These are phyloP conservation scores for Schrenkiella parvula DNA, from an alignment of 345 rosid genomes.

Conservation along the genomic window DNA sequence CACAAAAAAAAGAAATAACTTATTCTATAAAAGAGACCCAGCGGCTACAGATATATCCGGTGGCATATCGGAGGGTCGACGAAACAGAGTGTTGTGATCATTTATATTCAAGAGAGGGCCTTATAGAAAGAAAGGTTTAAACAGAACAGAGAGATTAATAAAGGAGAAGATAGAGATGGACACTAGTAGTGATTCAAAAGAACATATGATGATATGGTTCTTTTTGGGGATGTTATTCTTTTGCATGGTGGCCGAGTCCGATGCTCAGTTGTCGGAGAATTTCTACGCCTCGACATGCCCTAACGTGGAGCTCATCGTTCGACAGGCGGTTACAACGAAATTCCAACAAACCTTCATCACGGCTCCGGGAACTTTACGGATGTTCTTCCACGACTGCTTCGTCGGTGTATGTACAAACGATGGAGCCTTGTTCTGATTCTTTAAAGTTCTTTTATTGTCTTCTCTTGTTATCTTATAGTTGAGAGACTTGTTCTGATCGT, in stretches of 20 bases:
- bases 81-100: background rate
- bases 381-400: conserved; percentile 94
- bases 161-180: background rate
- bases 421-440: too few relatives aligned
- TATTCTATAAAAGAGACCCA: background rate
- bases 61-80: conserved; percentile 9
- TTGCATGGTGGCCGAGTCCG: conserved; percentile 18
- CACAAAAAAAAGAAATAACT: background rate
- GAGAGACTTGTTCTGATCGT: too few relatives aligned
- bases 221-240: conserved; percentile 24
- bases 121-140: background rate
- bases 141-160: background rate
- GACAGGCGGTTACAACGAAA: conserved; percentile 52
- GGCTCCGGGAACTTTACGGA: conserved; percentile 76
- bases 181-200: background rate
- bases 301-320: conserved; percentile 58
- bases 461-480: too few relatives aligned
- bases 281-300: conserved; percentile 60
- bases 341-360: conserved; percentile 52
- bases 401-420: conserved; percentile 61
- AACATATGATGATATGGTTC: conserved; percentile 12
- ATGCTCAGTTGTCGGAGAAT: conserved; percentile 47
- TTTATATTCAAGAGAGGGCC: background rate
- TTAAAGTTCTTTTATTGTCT: too few relatives aligned
- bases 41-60: background rate